These are phyloP conservation scores for Pseudozyma pruni DNA, from an alignment of 1,284 basidiomycete species.

Conservation along the genomic window DNA sequence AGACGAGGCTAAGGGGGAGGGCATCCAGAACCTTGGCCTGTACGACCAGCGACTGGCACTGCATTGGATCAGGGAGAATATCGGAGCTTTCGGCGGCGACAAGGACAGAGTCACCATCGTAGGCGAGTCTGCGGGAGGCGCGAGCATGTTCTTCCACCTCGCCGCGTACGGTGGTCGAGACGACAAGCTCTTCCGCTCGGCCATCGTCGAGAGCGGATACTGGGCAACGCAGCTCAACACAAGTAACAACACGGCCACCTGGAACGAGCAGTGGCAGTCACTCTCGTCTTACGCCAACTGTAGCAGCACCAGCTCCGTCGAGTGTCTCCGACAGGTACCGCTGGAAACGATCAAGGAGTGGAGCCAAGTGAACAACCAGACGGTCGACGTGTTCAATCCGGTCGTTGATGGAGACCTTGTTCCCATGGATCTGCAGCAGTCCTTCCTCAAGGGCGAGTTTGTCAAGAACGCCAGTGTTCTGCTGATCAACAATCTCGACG, in stretches of 20 bases:
- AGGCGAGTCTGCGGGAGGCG: slow-evolving; percentile 51
- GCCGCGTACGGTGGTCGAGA: slow-evolving; percentile 23
- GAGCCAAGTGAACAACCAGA: slow-evolving; percentile 6
- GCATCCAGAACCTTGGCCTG: slow-evolving; percentile 25
- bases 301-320: slow-evolving; percentile 6
- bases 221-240: slow-evolving; percentile 16
- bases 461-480: slow-evolving; percentile 14
- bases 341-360: slow-evolving; percentile 33
- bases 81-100: slow-evolving; percentile 50
- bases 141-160: slow-evolving; percentile 29
- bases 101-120: slow-evolving; percentile 29
- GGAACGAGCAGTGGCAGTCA: slow-evolving; percentile 17
- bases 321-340: slow-evolving; percentile 24
- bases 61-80: slow-evolving; percentile 49
- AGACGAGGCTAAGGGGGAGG: slow-evolving; percentile 6
- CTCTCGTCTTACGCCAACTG: slow-evolving; percentile 13
- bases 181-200: slow-evolving; percentile 22
- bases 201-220: slow-evolving; percentile 22
- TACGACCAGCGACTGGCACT: slow-evolving; percentile 52
- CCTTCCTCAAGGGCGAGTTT: slow-evolving; percentile 23
- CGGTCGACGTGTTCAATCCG: slow-evolving; percentile 7
- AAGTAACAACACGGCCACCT: neutral
- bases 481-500: slow-evolving; percentile 28
- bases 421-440: slow-evolving; percentile 20
- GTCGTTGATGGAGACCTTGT: slow-evolving; percentile 38